A percentile compares a stretch with the other conserved stretches of the same genome.
Evolutionary conservation across 2,329 filamentous ascomycete genomes (phyloP).

Genomic region (Cordyceps tenuipes): DNA sequence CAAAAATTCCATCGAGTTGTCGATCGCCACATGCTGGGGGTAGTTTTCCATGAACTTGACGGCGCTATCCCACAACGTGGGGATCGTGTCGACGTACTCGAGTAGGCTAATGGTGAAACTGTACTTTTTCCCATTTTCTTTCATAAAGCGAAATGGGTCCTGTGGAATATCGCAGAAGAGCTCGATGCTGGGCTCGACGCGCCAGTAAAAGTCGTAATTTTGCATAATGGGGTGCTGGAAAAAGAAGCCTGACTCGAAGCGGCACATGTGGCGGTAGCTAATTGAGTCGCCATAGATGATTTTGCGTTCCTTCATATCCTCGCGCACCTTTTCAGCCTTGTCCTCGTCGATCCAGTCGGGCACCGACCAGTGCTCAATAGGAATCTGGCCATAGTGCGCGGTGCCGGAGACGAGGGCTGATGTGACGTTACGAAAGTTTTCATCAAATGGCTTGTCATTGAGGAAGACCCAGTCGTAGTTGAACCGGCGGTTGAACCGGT

Average conservation of each 20-base stretch:
- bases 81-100: conserved; percentile 94
- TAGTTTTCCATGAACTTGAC: conserved; percentile 90
- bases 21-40: conserved; percentile 76
- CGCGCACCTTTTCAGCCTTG: conserved; percentile 78
- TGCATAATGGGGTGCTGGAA: conserved; percentile 90
- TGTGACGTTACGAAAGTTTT: conserved; percentile 88
- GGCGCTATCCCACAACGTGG: conserved; percentile 88
- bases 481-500: conserved; percentile 94
- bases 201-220: conserved; percentile 99
- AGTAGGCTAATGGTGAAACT: conserved; percentile 92
- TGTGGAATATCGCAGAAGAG: conserved; percentile 94
- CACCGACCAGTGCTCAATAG: conserved; percentile 93
- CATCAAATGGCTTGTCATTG: conserved; percentile 91
- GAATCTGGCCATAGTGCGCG: conserved; percentile 83
- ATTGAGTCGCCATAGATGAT: conserved; percentile 98
- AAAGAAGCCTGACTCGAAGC: conserved; percentile 98
- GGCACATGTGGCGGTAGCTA: conserved; percentile 98
- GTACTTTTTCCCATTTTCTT: conserved; percentile 95
- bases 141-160: conserved; percentile 95
- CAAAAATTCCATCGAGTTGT: conserved; percentile 84
- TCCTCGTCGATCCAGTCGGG: conserved; percentile 93
- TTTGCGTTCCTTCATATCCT: conserved; percentile 89
- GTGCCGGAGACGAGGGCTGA: conserved; percentile 83
- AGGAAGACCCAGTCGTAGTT: conserved; percentile 99
- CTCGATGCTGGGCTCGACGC: conserved; percentile 93